A percentile compares a stretch with the other conserved stretches of the same genome.
Evolutionary conservation across 1,284 basidiomycete genomes (phyloP).

Genomic region (Trichosporon inkin): DNA sequence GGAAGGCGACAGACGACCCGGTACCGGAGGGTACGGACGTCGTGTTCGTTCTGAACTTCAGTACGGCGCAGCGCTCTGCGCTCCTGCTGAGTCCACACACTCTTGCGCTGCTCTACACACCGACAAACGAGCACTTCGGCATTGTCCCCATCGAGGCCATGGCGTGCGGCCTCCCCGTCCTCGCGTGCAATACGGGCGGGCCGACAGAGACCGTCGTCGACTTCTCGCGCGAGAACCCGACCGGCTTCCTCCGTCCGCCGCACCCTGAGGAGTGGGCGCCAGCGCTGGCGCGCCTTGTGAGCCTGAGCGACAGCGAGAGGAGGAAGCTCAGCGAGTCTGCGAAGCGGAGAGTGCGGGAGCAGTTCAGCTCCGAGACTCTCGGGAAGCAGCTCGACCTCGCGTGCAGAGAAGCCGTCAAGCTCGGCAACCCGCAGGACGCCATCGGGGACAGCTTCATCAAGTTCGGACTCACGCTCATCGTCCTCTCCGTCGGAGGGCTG

Average conservation of each 20-base stretch:
- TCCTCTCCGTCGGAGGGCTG: slow-evolving; percentile 8
- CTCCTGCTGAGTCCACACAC: slow-evolving; percentile 65
- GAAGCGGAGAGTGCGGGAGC: slow-evolving; percentile 57
- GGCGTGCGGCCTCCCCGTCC: slow-evolving; percentile 82
- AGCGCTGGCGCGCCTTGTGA: slow-evolving; percentile 61
- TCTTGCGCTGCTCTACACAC: slow-evolving; percentile 81
- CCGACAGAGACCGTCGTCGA: slow-evolving; percentile 84
- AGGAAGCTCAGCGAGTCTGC: slow-evolving; percentile 57
- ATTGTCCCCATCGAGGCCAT: slow-evolving; percentile 95
- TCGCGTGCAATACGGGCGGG: slow-evolving; percentile 85
- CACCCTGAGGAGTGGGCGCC: slow-evolving; percentile 64
- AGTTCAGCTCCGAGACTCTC: slow-evolving; percentile 65
- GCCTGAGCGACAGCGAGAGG: slow-evolving; percentile 55
- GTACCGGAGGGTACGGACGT: slow-evolving; percentile 58
- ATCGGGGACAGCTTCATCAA: slow-evolving; percentile 41
- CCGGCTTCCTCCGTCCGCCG: slow-evolving; percentile 62
- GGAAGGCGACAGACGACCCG: slow-evolving; percentile 48
- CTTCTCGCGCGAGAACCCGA: slow-evolving; percentile 54
- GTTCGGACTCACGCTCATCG: slow-evolving; percentile 13
- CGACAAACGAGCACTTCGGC: slow-evolving; percentile 93
- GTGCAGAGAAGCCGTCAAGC: slow-evolving; percentile 54
- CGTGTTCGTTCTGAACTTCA: slow-evolving; percentile 81
- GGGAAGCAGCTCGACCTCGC: slow-evolving; percentile 61
- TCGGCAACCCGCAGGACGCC: slow-evolving; percentile 38
- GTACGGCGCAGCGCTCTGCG: slow-evolving; percentile 69